These are phyloP conservation scores for Leptodermis oblonga DNA, from an alignment of 257 asterid species.

Conservation along the genomic window DNA sequence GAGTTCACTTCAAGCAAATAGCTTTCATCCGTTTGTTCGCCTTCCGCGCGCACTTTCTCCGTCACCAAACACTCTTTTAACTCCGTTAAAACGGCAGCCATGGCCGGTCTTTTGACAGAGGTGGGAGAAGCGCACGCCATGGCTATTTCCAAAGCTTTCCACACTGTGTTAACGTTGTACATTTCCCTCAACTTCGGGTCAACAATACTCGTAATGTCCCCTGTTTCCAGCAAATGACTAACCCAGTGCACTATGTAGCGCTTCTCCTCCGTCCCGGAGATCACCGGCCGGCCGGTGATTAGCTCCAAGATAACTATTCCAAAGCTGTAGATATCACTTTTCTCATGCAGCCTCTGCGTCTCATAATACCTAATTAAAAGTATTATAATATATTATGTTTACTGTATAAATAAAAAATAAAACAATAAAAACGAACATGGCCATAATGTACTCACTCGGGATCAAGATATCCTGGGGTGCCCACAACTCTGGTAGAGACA, in stretches of 20 bases:
- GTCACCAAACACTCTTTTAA: slow-evolving; percentile 24
- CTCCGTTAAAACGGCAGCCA: slow-evolving; percentile 32
- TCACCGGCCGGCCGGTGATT: slow-evolving; percentile 25
- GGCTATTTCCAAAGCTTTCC: slow-evolving; percentile 40
- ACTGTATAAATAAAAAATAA: too few species aligned
- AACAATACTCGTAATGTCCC: slow-evolving; percentile 26
- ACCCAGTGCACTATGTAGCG: slow-evolving; percentile 32
- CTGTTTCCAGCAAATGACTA: slow-evolving; percentile 8
- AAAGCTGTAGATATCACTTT: slow-evolving; percentile 39
- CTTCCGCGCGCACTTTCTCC: not conserved
- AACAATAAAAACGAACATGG: not conserved
- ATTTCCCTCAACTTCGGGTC: slow-evolving; percentile 31
- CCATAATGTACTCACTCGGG: slow-evolving; percentile 28
- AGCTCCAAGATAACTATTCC: slow-evolving; percentile 39
- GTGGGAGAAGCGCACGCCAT: slow-evolving; percentile 31
- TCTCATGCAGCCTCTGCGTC: slow-evolving; percentile 26
- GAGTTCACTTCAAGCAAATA: not conserved
- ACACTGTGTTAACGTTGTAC: slow-evolving; percentile 15
- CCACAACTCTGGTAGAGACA: slow-evolving; percentile 26
- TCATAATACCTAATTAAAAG: slow-evolving; percentile 19
- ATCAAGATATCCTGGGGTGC: slow-evolving; percentile 39
- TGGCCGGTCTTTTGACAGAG: slow-evolving; percentile 28
- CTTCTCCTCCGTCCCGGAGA: slow-evolving; percentile 5
- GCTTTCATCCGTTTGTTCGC: not conserved
- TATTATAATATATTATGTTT: too few species aligned